Conservation (phyloP, 345 rosid species). For the Toxicodendron radicans region DNA sequence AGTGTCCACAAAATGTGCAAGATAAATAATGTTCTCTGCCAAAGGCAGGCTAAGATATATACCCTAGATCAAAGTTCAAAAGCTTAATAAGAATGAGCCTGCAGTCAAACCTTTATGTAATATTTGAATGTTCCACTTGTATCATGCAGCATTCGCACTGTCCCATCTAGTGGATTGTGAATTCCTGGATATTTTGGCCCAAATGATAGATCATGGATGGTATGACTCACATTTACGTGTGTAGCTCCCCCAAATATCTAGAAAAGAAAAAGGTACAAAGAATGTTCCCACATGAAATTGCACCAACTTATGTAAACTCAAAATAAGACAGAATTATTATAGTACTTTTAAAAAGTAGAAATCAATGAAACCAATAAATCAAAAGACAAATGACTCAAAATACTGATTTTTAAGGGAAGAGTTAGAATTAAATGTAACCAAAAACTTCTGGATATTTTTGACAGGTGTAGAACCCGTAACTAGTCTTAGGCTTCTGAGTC, state of each 20-base stretch:
- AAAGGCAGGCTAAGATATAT: neutral
- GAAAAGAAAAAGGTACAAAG: constrained; percentile 6
- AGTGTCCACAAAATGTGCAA: neutral
- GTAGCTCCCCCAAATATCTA: constrained; percentile 91
- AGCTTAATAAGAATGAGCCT: constrained; percentile 16
- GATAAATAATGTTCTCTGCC: neutral
- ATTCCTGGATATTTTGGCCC: constrained; percentile 95
- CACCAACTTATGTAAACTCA: neutral
- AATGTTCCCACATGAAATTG: neutral
- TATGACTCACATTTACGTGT: constrained; percentile 88
- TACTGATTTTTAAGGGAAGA: constrained; percentile 1
- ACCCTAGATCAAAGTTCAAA: constrained; percentile 3
- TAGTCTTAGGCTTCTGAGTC: neutral
- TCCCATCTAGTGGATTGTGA: constrained; percentile 95
- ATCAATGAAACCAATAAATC: neutral
- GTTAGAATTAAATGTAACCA: neutral
- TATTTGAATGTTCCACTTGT: constrained; percentile 94
- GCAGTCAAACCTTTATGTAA: constrained; percentile 75
- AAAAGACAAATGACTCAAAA: neutral
- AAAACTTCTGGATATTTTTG: neutral
- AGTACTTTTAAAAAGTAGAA: neutral
- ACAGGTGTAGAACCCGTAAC: neutral
- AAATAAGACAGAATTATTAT: neutral
- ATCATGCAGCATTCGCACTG: constrained; percentile 59
- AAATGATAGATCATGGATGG: constrained; percentile 84